Conservation (phyloP, 371 early-diverging fungal genomes). For the Apophysomyces sp. region DNA sequence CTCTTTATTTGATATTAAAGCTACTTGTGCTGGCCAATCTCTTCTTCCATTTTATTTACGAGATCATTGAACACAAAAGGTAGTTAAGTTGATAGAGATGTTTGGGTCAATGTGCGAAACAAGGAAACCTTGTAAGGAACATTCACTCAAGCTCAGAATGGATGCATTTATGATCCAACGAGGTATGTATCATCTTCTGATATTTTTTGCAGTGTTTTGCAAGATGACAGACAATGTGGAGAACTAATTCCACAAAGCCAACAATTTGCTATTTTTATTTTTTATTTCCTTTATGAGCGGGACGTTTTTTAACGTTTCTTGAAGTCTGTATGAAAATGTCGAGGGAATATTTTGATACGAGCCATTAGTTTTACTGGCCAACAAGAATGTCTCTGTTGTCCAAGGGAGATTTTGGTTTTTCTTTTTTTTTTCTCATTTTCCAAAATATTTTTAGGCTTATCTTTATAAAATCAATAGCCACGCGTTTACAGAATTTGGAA, state of each 20-base stretch:
- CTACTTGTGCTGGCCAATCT: too few relatives aligned
- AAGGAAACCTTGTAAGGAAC: too few relatives aligned
- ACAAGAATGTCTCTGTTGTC: background rate
- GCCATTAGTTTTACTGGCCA: background rate
- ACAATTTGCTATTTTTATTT: background rate
- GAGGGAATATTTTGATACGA: constrained; percentile 1
- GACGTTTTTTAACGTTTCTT: background rate
- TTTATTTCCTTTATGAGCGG: background rate
- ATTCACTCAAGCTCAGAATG: background rate
- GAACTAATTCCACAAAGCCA: background rate
- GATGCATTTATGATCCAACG: background rate
- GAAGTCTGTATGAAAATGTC: background rate
- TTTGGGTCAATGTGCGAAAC: too few relatives aligned
- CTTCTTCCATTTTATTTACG: too few relatives aligned
- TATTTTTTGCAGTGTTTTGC: background rate
- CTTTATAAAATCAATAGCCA: background rate
- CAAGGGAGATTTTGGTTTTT: background rate
- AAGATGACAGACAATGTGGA: background rate
- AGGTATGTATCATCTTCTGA: background rate
- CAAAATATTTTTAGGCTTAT: background rate
- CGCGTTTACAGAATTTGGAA: background rate
- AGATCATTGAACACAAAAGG: too few relatives aligned
- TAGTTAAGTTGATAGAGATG: too few relatives aligned
- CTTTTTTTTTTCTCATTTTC: background rate
- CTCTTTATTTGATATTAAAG: too few relatives aligned